These are phyloP conservation scores for Candida mattraensis DNA, from an alignment of 805 yeast genomes.

Conservation along the genomic window DNA sequence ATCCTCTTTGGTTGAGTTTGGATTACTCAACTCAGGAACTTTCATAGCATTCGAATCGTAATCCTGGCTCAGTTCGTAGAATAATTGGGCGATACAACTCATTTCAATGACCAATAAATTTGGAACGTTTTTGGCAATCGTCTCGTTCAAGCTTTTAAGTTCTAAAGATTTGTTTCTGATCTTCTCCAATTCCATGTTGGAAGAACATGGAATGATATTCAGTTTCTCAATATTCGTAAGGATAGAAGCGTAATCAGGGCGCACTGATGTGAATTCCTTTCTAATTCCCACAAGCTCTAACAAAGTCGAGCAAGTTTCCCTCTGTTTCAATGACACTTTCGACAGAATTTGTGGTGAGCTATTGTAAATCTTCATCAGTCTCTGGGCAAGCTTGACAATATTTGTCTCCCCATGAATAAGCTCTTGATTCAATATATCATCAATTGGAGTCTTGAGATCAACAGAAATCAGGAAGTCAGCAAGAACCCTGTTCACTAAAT, in stretches of 20 bases:
- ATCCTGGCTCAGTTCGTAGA: slow-evolving; percentile 43
- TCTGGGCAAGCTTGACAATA: slow-evolving; percentile 46
- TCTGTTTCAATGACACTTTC: slow-evolving; percentile 52
- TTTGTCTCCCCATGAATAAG: slow-evolving; percentile 43
- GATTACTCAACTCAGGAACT: slow-evolving; percentile 27
- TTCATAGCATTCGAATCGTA: slow-evolving; percentile 21
- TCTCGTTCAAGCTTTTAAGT: slow-evolving; percentile 61
- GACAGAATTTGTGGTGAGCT: slow-evolving; percentile 60
- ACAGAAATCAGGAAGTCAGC: slow-evolving; percentile 75
- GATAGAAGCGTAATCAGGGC: slow-evolving; percentile 48
- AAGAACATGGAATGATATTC: slow-evolving; percentile 63
- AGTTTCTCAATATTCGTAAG: slow-evolving; percentile 55
- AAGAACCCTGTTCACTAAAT: slow-evolving; percentile 68
- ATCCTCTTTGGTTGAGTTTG: slow-evolving; percentile 46
- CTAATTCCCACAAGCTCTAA: slow-evolving; percentile 70
- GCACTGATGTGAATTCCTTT: slow-evolving; percentile 49
- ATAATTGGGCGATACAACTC: slow-evolving; percentile 67
- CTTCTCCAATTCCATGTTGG: slow-evolving; percentile 48
- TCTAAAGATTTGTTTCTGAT: slow-evolving; percentile 70
- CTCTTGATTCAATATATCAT: slow-evolving; percentile 21
- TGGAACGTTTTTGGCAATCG: slow-evolving; percentile 77
- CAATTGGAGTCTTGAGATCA: slow-evolving; percentile 40
- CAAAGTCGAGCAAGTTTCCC: slow-evolving; percentile 64
- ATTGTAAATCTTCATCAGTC: slow-evolving; percentile 44
- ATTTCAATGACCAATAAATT: slow-evolving; percentile 75